phyloP scores from a whole-genome alignment of 441 rosid species.

The Mallotus repandus region DNA sequence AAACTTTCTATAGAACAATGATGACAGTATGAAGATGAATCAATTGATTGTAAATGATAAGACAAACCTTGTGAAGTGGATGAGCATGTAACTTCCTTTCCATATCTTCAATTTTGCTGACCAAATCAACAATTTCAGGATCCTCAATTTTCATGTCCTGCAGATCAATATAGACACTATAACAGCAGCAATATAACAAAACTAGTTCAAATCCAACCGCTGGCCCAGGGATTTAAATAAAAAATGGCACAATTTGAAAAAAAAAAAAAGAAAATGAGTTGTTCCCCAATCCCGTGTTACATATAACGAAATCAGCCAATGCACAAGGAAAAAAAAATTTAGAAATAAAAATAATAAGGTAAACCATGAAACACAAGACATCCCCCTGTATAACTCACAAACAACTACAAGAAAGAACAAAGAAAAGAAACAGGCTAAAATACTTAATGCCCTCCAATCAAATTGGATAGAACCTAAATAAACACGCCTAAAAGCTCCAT shows the following conservation, averaged over 20 bases:
- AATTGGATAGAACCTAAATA: background rate
- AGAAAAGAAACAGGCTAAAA: background rate
- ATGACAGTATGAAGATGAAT: background rate
- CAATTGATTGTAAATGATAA: slow-evolving; percentile 5
- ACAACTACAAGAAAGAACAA: background rate
- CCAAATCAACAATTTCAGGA: slow-evolving; percentile 81
- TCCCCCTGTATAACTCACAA: background rate
- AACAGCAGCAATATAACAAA: background rate
- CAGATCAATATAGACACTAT: slow-evolving; percentile 20
- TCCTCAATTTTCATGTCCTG: slow-evolving; percentile 98
- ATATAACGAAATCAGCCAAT: too few relatives aligned
- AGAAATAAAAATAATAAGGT: background rate
- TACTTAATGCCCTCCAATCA: background rate
- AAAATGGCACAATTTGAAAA: too few relatives aligned
- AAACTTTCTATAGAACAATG: background rate
- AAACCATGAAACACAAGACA: background rate
- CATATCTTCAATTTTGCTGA: slow-evolving; percentile 72
- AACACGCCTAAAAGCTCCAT: background rate
- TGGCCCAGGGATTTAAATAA: too few relatives aligned
- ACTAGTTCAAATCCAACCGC: background rate
- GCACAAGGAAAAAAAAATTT: background rate
- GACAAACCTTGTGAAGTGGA: slow-evolving; percentile 82
- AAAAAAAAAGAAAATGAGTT: too few relatives aligned
- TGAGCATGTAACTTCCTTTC: slow-evolving; percentile 82
- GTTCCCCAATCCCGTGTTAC: too few relatives aligned